Base-by-base conservation (phyloP, 2,329 filamentous ascomycete genomes). In the Fusarium compactum region DNA sequence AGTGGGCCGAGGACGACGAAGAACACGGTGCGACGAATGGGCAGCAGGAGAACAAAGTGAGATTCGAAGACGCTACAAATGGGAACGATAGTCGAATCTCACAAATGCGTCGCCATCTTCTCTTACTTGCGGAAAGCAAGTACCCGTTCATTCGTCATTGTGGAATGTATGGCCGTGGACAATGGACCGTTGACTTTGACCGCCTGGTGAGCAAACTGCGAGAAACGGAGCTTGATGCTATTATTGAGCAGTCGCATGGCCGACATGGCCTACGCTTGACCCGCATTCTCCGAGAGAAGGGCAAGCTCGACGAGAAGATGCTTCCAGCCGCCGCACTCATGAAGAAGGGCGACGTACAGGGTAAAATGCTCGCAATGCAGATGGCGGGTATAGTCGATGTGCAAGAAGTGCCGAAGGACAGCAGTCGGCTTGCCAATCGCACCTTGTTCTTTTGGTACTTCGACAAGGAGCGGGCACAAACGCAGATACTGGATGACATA, bases 361-460 rank as follows among this genome's bases (percentile, higher is more conserved):
- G 91, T 62, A 92, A 94, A 67, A 91, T 98, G 80, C 91, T 93
- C 16, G 89, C 91, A 67, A 92, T 99, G 86, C 93, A 97, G 73
- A 90, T 94, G 78, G 90, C 90, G 20, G 95, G 96, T 3, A 91
- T 96, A 65, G 89, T 97, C 15, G 94, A 98, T 72, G 89, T 97
- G 8, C 96, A 99, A 79, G 96, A 99, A 82, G 91, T 99, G 1
- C 96, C 96, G 1, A 92, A 93, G 71, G 95, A 98, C 76, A 91
- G 91, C 70, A 91, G 90, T 67, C 91, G 94, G 34, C 88, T 92
- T 74, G 93, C 95, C 1, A 92, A 91, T 67, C 90, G 94, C 55
- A 97, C 94, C 1, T 87, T 97, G 25, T 98, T 95, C 78, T 88
- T 98, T 59, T 98, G 95, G 91, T 97, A 90, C 84, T 97, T 94